Base-by-base conservation (phyloP, 2,329 filamentous ascomycete species). In the Diaporthe citrichinensis region DNA sequence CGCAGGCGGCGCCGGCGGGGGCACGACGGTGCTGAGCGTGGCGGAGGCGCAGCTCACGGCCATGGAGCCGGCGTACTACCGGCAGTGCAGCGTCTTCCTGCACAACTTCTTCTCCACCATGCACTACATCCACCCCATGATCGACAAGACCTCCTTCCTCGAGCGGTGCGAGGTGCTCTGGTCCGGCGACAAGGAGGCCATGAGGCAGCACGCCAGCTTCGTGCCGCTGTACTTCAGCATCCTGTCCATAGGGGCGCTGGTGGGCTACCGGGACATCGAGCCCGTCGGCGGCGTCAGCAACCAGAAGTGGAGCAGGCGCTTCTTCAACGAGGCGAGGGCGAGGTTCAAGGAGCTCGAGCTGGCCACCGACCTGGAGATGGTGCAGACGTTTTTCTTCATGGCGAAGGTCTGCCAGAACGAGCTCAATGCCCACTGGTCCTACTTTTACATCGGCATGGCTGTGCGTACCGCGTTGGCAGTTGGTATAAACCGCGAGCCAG, bases 351-450 rank as follows among this genome's bases (percentile, higher is more conserved):
- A 82, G 39, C 77, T 85, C 6, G 84, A 83, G 9, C 86, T 87
- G 76, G 84, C 84, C 1, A 87, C 86, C 44, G 85, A 88, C 34
- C 78, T 88, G 39, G 86, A 88, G 72, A 87, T 86, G 74, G 86
- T 88, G 5, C 87, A 88, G 72, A 86, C 85, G 58, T 83, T 86
- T 46, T 86, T 88, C 76, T 81, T 88, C 9, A 83, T 88, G 83
- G 84, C 86, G 9, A 88, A 88, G 78, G 83, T 88, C 5, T 88
- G 86, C 76, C 87, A 88, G 74, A 87, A 88, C 68, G 86, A 88
- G 75, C 81, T 88, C 6, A 87, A 87, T 69, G 85, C 86, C 8
- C 86, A 88, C 74, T 81, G 85, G 77, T 84, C 87, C 5, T 88
- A 88, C 72, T 87, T 87, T 80, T 88, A 87, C 72, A 83, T 87